Conservation (phyloP, 1,284 basidiomycete species). For the Ustilago esculenta region DNA sequence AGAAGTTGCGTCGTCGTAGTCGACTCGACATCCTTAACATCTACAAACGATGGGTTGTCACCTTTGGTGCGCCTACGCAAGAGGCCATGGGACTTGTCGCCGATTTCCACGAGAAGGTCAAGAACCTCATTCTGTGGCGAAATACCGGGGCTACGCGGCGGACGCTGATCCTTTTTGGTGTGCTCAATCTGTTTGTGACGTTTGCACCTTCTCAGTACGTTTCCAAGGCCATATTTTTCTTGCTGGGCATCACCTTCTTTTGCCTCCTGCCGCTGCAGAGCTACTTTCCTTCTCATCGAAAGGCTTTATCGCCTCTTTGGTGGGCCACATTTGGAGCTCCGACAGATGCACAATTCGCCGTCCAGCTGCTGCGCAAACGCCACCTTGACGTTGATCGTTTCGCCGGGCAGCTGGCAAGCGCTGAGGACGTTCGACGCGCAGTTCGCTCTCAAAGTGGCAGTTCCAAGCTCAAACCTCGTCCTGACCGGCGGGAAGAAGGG, state of each 20-base stretch:
- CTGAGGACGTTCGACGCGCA: constrained; percentile 36
- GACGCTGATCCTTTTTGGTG: constrained; percentile 52
- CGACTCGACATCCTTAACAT: constrained; percentile 64
- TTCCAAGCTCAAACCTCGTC: constrained; percentile 25
- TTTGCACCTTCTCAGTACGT: constrained; percentile 54
- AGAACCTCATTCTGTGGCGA: constrained; percentile 65
- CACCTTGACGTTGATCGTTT: constrained; percentile 47
- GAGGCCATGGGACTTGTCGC: constrained; percentile 59
- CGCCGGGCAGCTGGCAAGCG: constrained; percentile 17
- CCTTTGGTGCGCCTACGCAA: constrained; percentile 56
- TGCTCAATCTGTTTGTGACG: constrained; percentile 54
- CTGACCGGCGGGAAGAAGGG: constrained; percentile 41
- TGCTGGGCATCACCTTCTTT: constrained; percentile 62
- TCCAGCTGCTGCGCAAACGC: constrained; percentile 61
- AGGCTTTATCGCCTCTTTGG: constrained; percentile 64
- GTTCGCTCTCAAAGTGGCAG: constrained; percentile 9
- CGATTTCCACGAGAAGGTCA: constrained; percentile 66
- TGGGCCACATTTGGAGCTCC: constrained; percentile 65
- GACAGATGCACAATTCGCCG: constrained; percentile 65
- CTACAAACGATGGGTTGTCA: constrained; percentile 61
- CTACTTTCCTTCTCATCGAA: constrained; percentile 65
- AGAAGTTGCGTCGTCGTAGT: constrained; percentile 58
- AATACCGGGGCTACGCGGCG: constrained; percentile 58
- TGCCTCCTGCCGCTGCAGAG: constrained; percentile 61
- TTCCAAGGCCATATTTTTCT: constrained; percentile 55